phyloP scores from a whole-genome alignment of 192 early-diverging fungal species.

The Podila verticillata region DNA sequence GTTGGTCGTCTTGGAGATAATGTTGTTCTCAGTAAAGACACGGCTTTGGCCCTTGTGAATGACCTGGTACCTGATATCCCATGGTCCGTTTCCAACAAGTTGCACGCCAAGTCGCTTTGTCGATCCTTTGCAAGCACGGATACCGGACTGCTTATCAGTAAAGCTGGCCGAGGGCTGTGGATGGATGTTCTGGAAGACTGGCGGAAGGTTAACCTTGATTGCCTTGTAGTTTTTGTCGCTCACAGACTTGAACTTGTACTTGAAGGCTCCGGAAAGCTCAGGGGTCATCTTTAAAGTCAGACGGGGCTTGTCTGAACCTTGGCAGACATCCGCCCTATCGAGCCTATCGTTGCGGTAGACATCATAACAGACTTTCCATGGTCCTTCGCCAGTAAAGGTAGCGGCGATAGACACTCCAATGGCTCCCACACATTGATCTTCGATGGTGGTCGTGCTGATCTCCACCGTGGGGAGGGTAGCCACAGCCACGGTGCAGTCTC shows the following conservation, averaged over 20 bases:
- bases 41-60: conserved; percentile 25
- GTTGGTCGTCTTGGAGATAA: conserved; percentile 14
- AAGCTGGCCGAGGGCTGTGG: conserved; percentile 40
- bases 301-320: conserved; percentile 28
- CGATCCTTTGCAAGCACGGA: conserved; percentile 29
- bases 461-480: conserved; percentile 30
- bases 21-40: conserved; percentile 16
- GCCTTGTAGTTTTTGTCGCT: conserved; percentile 40
- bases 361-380: conserved; percentile 43
- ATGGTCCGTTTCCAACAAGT: conserved; percentile 36
- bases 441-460: conserved; percentile 28
- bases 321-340: conserved; percentile 12
- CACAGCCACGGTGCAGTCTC: conserved; percentile 35
- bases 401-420: conserved; percentile 43
- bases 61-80: conserved; percentile 44
- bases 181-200: conserved; percentile 42
- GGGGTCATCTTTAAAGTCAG: conserved; percentile 39
- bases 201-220: conserved; percentile 20
- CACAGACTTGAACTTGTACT: conserved; percentile 39
- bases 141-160: conserved; percentile 1
- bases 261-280: conserved; percentile 20
- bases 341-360: conserved; percentile 18
- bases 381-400: conserved; percentile 46
- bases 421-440: conserved; percentile 41
- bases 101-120: conserved; percentile 22